A percentile compares a stretch with the other conserved stretches of the same genome.
phyloP scores from a whole-genome alignment of 2,329 filamentous ascomycete genomes.

The Paraconiothyrium brasiliense region DNA sequence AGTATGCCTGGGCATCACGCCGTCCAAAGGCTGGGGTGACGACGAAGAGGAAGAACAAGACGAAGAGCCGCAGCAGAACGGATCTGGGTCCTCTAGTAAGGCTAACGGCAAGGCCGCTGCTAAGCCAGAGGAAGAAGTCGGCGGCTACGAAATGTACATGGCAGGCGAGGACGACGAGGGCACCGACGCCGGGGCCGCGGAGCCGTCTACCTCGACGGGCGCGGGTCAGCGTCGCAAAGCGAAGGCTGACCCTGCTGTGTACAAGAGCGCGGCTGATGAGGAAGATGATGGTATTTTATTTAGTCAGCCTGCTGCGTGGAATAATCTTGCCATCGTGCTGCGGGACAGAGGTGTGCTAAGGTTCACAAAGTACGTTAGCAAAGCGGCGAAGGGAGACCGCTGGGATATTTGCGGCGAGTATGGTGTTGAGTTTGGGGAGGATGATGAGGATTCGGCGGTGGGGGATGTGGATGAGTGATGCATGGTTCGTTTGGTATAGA shows the following conservation, averaged over 20 bases:
- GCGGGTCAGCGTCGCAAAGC: conserved; percentile 57
- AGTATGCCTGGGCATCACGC: conserved; percentile 86
- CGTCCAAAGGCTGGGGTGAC: conserved; percentile 84
- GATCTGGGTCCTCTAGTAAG: conserved; percentile 31
- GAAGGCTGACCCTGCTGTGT: conserved; percentile 80
- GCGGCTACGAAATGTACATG: conserved; percentile 92
- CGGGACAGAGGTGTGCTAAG: conserved; percentile 85
- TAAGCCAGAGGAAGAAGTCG: conserved; percentile 67
- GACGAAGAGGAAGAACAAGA: conserved; percentile 64
- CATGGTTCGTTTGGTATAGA: background rate
- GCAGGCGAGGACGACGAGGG: conserved; percentile 79
- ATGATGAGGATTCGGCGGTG: conserved; percentile 24
- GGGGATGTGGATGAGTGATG: background rate
- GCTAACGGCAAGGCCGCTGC: conserved; percentile 42
- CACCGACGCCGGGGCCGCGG: conserved; percentile 48
- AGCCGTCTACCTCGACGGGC: conserved; percentile 53
- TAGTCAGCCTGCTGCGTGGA: conserved; percentile 79
- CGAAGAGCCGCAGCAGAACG: conserved; percentile 58
- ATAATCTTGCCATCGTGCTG: conserved; percentile 88
- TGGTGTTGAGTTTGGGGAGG: conserved; percentile 70
- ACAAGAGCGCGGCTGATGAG: conserved; percentile 64
- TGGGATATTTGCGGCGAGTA: conserved; percentile 89
- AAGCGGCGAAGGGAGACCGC: conserved; percentile 82
- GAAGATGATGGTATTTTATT: conserved; percentile 82
- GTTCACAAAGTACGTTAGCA: conserved; percentile 96